phyloP scores from a whole-genome alignment of 495 filamentous ascomycete genomes.

The Trichoderma erinaceum region DNA sequence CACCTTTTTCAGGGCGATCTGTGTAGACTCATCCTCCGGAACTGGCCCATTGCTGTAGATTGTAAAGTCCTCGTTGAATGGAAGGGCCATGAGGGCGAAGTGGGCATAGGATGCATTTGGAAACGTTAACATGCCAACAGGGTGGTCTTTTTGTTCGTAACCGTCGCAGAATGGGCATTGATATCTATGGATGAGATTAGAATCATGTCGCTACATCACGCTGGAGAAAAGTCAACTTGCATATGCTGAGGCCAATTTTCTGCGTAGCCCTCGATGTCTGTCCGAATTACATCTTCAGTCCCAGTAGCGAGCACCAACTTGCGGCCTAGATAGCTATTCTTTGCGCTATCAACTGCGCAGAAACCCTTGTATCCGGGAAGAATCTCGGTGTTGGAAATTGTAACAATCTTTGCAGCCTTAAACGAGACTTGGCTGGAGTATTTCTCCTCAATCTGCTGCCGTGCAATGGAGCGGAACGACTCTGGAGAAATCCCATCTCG shows the following conservation, averaged over 20 bases:
- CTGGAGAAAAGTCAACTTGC: conserved; percentile 22
- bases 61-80: conserved; percentile 20
- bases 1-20: conserved; percentile 14
- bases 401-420: conserved; percentile 29
- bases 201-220: too few relatives aligned
- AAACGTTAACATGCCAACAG: conserved; percentile 17
- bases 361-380: conserved; percentile 24
- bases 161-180: conserved; percentile 32
- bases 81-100: conserved; percentile 22
- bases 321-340: conserved; percentile 32
- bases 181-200: conserved; percentile 20
- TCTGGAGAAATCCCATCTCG: conserved; percentile 44
- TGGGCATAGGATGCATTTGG: conserved; percentile 6
- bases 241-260: conserved; percentile 36
- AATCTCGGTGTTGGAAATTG: conserved; percentile 24
- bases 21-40: neutral
- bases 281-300: conserved; percentile 33
- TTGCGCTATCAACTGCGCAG: conserved; percentile 29
- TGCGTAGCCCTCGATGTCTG: conserved; percentile 29
- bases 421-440: conserved; percentile 35
- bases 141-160: conserved; percentile 25
- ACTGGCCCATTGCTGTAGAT: conserved; percentile 26
- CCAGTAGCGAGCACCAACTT: conserved; percentile 48
- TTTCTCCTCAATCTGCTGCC: conserved; percentile 31
- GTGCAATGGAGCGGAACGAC: conserved; percentile 33